A percentile compares a stretch with the other conserved stretches of the same genome.
Conservation (phyloP, 1,284 basidiomycete species). For the Ceratobasidium theobromae region DNA sequence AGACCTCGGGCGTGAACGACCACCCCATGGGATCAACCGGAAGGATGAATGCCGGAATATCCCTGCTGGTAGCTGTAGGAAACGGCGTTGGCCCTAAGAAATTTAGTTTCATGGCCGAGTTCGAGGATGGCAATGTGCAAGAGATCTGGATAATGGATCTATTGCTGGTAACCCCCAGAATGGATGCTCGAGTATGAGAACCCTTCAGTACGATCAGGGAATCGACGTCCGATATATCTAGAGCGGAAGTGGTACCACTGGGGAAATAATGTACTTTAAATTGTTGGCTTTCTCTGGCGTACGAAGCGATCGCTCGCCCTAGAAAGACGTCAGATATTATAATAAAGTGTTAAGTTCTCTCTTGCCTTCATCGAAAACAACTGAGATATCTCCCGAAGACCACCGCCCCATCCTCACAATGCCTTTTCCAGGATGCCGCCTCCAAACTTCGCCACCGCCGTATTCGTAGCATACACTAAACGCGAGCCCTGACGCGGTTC, state of each 20-base stretch:
- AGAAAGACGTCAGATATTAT: slow-evolving; percentile 37
- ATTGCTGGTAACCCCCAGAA: background rate
- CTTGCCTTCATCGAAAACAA: slow-evolving; percentile 12
- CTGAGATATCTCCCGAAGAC: slow-evolving; percentile 47
- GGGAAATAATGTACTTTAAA: slow-evolving; percentile 12
- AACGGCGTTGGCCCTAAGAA: slow-evolving; percentile 46
- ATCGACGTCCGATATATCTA: slow-evolving; percentile 1
- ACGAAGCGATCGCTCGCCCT: background rate
- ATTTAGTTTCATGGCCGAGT: background rate
- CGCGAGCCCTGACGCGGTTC: slow-evolving; percentile 73
- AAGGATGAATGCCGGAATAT: slow-evolving; percentile 56
- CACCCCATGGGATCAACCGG: slow-evolving; percentile 92
- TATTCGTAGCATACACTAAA: slow-evolving; percentile 61
- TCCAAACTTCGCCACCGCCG: slow-evolving; percentile 63
- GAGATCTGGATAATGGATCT: slow-evolving; percentile 55
- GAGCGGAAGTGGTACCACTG: background rate
- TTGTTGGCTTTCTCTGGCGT: background rate
- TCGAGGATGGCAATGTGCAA: slow-evolving; percentile 41
- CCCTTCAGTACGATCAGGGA: slow-evolving; percentile 14
- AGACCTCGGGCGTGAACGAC: slow-evolving; percentile 42
- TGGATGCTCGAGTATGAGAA: background rate
- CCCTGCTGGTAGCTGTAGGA: slow-evolving; percentile 40
- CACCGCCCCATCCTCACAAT: slow-evolving; percentile 48
- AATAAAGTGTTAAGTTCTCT: background rate
- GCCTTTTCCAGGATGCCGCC: slow-evolving; percentile 44